Evolutionary conservation across 768 basidiomycete species (phyloP), one percentile per base, ranked within the genome.

Genomic region (Lactarius quietus): DNA sequence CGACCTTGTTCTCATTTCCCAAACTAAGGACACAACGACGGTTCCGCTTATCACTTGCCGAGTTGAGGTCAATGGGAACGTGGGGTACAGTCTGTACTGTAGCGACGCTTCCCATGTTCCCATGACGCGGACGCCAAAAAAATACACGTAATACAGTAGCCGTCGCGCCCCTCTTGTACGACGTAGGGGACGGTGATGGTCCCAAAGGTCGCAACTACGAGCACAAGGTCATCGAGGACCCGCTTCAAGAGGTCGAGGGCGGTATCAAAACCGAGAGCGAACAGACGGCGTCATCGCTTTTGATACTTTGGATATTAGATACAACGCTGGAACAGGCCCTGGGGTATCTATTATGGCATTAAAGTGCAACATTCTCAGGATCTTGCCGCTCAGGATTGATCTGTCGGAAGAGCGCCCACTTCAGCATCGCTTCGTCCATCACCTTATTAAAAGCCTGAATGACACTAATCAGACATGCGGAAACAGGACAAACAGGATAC

Each of bases 1-100:
- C 9, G 9, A 94, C 94, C 83, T 92, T 92, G 79, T 99, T 96
- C 75, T 99, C 97, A 8, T n/a, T 8, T 33, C 33, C 8, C 33
- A 8, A 33, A 3, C 33, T 8, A 33, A 33, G 33, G 33, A 4
- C 8, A 33, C 33, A 33, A 8, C 8, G 8, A 33, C 33, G 8
- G 4, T 33, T 33, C 33, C 33, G 8, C 33, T 33, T n/a, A n/a
- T n/a, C n/a, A 33, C 8, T 33, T 36, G 10, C n/a, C 1, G 43
- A 45, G 10, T 23, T 5, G 43, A 45, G 18, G 39, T 39, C 15
- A 39, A 17, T 18, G 14, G 7, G 41, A 43, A 43, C 18, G 10
- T 4, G n/a, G 8, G 3, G 10, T n/a, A 43, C 10, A 6, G 8
- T 7, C 20, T 33, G 33, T 33, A 3, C 33, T 33, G 33, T n/a